A percentile compares a stretch with the other conserved stretches of the same genome.
phyloP scores from a whole-genome alignment of 768 basidiomycete species.

The Mycena indigotica region DNA sequence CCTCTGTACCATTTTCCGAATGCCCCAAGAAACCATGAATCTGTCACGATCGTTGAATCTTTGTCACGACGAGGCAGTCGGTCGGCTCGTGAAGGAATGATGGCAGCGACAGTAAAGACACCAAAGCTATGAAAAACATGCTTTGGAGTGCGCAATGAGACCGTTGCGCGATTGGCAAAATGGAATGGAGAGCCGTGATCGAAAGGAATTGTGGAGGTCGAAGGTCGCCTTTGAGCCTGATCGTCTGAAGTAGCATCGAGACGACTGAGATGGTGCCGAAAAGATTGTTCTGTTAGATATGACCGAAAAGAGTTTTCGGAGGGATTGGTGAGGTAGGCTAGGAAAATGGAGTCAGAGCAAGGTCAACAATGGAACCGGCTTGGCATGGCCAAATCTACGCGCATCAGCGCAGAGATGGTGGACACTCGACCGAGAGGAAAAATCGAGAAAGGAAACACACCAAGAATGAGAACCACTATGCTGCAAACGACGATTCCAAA shows the following conservation, averaged over 20 bases:
- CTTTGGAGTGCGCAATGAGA: slow-evolving; percentile 90
- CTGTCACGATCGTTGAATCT: slow-evolving; percentile 58
- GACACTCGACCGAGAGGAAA: slow-evolving; percentile 8
- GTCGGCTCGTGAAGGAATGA: slow-evolving; percentile 51
- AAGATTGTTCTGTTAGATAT: slow-evolving; percentile 96
- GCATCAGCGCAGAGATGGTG: not conserved
- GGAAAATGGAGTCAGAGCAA: slow-evolving; percentile 10
- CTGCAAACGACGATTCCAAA: slow-evolving; percentile 69
- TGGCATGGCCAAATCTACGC: not conserved
- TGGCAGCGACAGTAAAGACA: slow-evolving; percentile 83
- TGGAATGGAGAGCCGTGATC: slow-evolving; percentile 61
- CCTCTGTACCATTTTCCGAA: slow-evolving; percentile 93
- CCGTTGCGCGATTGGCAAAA: slow-evolving; percentile 90
- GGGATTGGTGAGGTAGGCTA: slow-evolving; percentile 95
- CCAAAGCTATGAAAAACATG: slow-evolving; percentile 85
- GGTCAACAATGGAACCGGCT: slow-evolving; percentile 11
- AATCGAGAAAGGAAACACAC: slow-evolving; percentile 47
- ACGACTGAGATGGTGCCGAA: slow-evolving; percentile 88
- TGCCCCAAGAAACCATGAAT: slow-evolving; percentile 88
- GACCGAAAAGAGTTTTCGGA: slow-evolving; percentile 91
- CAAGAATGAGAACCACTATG: slow-evolving; percentile 71
- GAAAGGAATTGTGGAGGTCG: slow-evolving; percentile 32
- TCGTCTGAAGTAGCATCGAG: slow-evolving; percentile 70
- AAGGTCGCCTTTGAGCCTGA: slow-evolving; percentile 34
- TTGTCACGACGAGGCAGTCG: slow-evolving; percentile 37